These are phyloP conservation scores for Botrytis aclada DNA, from an alignment of 2,329 filamentous ascomycete species.

Conservation along the genomic window DNA sequence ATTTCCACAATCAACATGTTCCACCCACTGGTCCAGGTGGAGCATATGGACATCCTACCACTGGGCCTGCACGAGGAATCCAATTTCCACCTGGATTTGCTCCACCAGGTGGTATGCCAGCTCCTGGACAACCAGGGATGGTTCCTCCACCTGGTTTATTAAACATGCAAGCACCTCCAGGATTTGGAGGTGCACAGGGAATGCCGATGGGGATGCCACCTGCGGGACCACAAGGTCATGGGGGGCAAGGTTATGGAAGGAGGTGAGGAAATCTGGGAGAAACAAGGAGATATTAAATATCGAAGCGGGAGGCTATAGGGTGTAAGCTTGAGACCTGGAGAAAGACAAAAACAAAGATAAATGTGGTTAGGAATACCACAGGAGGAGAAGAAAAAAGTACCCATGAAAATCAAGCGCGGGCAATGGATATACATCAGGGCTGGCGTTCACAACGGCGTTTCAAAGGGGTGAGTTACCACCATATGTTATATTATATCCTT, in stretches of 20 bases:
- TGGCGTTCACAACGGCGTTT: slow-evolving; percentile 1
- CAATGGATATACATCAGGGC: slow-evolving; percentile 1
- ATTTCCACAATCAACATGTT: slow-evolving; percentile 43
- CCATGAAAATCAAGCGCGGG: slow-evolving; percentile 3
- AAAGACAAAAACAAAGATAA: too few relatives aligned
- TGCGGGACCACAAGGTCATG: slow-evolving; percentile 27
- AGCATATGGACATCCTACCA: slow-evolving; percentile 1
- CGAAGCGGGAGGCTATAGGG: background rate
- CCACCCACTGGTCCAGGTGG: slow-evolving; percentile 42
- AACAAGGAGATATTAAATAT: background rate
- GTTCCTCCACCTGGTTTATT: slow-evolving; percentile 13
- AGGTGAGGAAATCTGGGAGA: background rate
- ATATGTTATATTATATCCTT: background rate
- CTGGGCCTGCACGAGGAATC: background rate
- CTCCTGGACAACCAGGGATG: background rate
- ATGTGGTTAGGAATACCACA: background rate
- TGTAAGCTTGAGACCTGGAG: background rate
- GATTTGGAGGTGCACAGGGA: slow-evolving; percentile 29
- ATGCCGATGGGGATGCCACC: slow-evolving; percentile 34
- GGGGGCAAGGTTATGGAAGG: slow-evolving; percentile 23
- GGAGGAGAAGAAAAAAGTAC: background rate
- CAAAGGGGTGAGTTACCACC: slow-evolving; percentile 8
- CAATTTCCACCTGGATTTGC: slow-evolving; percentile 45
- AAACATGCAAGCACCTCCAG: slow-evolving; percentile 35
- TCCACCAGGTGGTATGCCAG: slow-evolving; percentile 6